Evolutionary conservation across 352 stramenopile species (phyloP), one percentile per base, ranked within the genome.

Genomic region (Phytopythium sindhum): DNA sequence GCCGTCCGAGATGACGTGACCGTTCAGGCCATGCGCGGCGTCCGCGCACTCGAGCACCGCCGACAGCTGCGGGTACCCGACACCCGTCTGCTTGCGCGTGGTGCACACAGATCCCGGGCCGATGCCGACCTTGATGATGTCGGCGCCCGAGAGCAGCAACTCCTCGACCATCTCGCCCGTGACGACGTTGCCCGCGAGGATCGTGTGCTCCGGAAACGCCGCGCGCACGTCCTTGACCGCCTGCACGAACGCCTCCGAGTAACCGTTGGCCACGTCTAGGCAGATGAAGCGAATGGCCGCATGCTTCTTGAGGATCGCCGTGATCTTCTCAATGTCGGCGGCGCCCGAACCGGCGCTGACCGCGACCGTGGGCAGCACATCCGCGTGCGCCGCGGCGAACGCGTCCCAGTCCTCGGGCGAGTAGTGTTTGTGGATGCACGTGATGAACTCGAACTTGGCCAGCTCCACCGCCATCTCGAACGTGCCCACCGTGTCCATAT

Each of bases 121-220:
- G 61, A 98, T 98, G 63, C 91, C 91, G 42, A 98, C 86, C 73
- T 98, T 98, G 75, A 98, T 91, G 72, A 98, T 96, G 74, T 98
- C 90, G 56, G 91, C 91, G 15, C 91, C 91, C 14, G 78, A 93
- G 26, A 98, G 76, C 64, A 97, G 72, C 33, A 98, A 73, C 73
- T 97, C 90, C 70, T 97, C 88, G 15, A 95, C 87, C 91, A 97
- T 97, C 63, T 97, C 91, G 24, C 89, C 86, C 5, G 91, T 98
- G 41, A 97, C 90, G 6, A 98, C 91, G 67, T 98, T 98, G 28
- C 91, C 91, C 2, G 91, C 91, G 68, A 98, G 96, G 74, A 98
- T 96, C 23, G 83, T 93, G 77, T 93, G 84, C 31, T 77, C 67
- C 4, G 88, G 86, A 66, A 90, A 89, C 0, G 67, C 48, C 3